phyloP scores from a whole-genome alignment of 345 rosid species.

The Clarkia xantiana region DNA sequence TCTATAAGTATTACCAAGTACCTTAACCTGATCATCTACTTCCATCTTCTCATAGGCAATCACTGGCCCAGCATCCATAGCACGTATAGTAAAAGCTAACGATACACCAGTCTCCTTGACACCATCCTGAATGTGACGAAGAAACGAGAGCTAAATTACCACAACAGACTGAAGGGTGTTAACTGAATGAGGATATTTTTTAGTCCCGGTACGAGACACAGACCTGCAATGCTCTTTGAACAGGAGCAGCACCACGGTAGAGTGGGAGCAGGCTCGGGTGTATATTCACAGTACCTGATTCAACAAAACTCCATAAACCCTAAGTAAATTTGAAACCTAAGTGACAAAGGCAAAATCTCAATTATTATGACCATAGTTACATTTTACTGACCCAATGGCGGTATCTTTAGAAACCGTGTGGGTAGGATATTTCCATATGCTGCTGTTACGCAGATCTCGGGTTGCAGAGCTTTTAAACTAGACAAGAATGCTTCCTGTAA shows the following conservation, averaged over 20 bases:
- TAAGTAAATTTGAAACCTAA: not conserved
- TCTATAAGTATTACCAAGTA: constrained; percentile 7
- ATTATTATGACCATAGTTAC: not conserved
- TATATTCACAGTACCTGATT: constrained; percentile 75
- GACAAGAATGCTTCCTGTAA: constrained; percentile 57
- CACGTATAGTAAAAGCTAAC: constrained; percentile 68
- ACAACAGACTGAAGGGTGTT: not conserved
- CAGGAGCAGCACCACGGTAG: constrained; percentile 97
- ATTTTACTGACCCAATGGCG: constrained; percentile 51
- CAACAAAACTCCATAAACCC: not conserved
- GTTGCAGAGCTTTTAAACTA: constrained; percentile 56
- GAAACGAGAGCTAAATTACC: not conserved
- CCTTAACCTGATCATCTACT: constrained; percentile 81
- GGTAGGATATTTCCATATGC: constrained; percentile 95
- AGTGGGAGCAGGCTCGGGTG: constrained; percentile 83
- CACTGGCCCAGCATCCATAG: constrained; percentile 87
- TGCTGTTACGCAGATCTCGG: constrained; percentile 86
- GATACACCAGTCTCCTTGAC: constrained; percentile 84
- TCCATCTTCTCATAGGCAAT: constrained; percentile 42
- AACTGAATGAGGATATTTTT: not conserved
- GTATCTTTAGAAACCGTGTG: constrained; percentile 67
- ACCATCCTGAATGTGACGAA: constrained; percentile 53
- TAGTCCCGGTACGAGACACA: not conserved
- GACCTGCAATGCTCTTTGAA: constrained; percentile 85
- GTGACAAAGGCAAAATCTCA: not conserved